phyloP scores from a whole-genome alignment of 2,329 filamentous ascomycete species.

The Diplodia corticola region DNA sequence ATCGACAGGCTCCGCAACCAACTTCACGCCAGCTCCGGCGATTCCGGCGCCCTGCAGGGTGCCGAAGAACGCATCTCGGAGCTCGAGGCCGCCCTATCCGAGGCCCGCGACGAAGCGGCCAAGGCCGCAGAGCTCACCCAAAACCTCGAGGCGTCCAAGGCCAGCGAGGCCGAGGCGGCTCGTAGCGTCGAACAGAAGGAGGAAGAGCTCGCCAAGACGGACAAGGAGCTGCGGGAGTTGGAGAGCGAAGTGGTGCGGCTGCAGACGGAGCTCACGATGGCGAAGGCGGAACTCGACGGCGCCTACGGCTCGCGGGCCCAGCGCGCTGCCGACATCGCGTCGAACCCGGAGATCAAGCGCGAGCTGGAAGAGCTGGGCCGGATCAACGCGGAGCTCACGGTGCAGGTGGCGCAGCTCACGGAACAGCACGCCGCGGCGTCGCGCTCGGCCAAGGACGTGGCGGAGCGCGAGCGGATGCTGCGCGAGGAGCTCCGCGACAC shows the following conservation, averaged over 20 bases:
- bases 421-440: constrained; percentile 38
- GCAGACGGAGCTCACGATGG: constrained; percentile 83
- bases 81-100: constrained; percentile 38
- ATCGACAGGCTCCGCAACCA: constrained; percentile 45
- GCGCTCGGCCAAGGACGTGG: constrained; percentile 37
- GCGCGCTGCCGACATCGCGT: constrained; percentile 65
- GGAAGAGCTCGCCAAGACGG: constrained; percentile 33
- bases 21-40: constrained; percentile 9
- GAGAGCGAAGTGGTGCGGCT: constrained; percentile 66
- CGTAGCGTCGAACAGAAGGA: constrained; percentile 36
- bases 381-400: constrained; percentile 44
- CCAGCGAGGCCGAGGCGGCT: constrained; percentile 37
- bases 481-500: constrained; percentile 68
- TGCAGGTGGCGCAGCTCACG: constrained; percentile 37
- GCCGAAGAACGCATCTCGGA: constrained; percentile 32
- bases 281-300: constrained; percentile 85
- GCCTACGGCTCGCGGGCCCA: constrained; percentile 81
- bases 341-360: constrained; percentile 57
- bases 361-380: constrained; percentile 59
- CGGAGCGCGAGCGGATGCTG: constrained; percentile 48
- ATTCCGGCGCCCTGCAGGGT: constrained; percentile 1
- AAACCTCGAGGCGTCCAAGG: constrained; percentile 32
- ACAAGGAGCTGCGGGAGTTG: constrained; percentile 36
- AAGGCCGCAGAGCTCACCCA: constrained; percentile 33
- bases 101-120: constrained; percentile 38